Evolutionary conservation across 1,284 basidiomycete species (phyloP).

Genomic region (Naganishia sp.): DNA sequence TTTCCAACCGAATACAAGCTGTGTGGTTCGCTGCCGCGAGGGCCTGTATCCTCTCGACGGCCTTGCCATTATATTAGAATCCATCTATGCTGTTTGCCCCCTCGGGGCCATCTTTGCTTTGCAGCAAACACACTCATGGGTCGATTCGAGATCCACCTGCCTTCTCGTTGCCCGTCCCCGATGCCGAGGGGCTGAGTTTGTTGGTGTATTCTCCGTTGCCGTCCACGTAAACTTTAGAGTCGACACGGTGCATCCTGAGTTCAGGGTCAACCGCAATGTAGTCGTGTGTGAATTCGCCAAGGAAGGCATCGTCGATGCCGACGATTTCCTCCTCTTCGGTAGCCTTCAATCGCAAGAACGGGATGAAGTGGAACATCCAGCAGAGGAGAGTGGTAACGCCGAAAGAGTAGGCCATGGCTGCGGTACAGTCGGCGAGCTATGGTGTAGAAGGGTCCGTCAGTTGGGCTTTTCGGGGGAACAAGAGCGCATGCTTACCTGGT

Average conservation of each 20-base stretch:
- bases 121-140: background rate
- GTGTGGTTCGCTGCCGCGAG: background rate
- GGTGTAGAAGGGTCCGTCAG: conserved; percentile 62
- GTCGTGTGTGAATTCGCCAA: conserved; percentile 94
- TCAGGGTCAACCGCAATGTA: conserved; percentile 75
- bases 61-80: conserved; percentile 1
- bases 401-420: conserved; percentile 77
- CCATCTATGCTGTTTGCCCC: conserved; percentile 1
- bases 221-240: conserved; percentile 31
- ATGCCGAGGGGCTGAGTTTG: conserved; percentile 10
- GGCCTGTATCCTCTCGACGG: background rate
- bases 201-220: conserved; percentile 22
- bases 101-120: background rate
- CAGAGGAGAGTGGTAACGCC: conserved; percentile 81
- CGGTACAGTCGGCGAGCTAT: conserved; percentile 45
- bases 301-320: conserved; percentile 89
- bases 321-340: conserved; percentile 84
- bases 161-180: conserved; percentile 17
- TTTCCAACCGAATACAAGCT: background rate
- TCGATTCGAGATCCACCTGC: conserved; percentile 22
- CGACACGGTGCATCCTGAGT: conserved; percentile 51
- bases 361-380: conserved; percentile 90
- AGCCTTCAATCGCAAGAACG: conserved; percentile 74
- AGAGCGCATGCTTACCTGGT: conserved; percentile 73
- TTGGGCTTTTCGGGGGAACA: conserved; percentile 77